Percentiles rank a stretch among this genome's conserved stretches.
Conservation (phyloP, 805 yeast genomes). For the Pichia pseudocactophila region DNA sequence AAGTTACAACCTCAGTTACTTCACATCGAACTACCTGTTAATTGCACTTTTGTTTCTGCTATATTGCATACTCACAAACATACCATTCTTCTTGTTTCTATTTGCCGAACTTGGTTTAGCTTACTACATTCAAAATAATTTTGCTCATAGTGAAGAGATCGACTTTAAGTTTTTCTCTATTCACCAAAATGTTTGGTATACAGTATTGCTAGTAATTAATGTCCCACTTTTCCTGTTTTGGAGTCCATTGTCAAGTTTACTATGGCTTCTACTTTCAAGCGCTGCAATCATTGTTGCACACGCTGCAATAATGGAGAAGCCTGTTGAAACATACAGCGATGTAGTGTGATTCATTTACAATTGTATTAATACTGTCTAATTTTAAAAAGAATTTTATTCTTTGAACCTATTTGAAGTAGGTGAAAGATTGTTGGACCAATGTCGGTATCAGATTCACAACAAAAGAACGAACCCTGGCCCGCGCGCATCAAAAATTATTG, state of each 20-base stretch:
- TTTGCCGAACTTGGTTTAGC: conserved; percentile 34
- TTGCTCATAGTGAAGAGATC: conserved; percentile 21
- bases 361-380: neutral
- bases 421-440: too few relatives aligned
- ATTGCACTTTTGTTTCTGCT: conserved; percentile 58
- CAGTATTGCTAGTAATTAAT: conserved; percentile 62
- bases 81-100: conserved; percentile 70
- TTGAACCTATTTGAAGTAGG: too few relatives aligned
- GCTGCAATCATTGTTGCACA: conserved; percentile 72
- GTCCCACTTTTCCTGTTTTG: conserved; percentile 55
- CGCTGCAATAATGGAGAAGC: conserved; percentile 89
- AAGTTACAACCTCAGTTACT: conserved; percentile 74
- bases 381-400: too few relatives aligned
- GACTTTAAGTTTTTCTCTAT: conserved; percentile 43
- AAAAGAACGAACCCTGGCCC: too few relatives aligned
- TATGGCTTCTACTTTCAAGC: conserved; percentile 89
- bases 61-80: conserved; percentile 78
- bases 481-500: too few relatives aligned
- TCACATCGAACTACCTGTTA: conserved; percentile 73
- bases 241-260: conserved; percentile 77
- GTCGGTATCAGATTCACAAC: too few relatives aligned
- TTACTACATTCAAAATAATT: conserved; percentile 31
- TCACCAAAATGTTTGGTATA: conserved; percentile 74
- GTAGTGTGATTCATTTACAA: conserved; percentile 22
- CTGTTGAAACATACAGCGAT: conserved; percentile 90